Evolutionary conservation across 2,329 filamentous ascomycete species (phyloP), one percentile per base, ranked within the genome.

Genomic region (Rutstroemia sp.): DNA sequence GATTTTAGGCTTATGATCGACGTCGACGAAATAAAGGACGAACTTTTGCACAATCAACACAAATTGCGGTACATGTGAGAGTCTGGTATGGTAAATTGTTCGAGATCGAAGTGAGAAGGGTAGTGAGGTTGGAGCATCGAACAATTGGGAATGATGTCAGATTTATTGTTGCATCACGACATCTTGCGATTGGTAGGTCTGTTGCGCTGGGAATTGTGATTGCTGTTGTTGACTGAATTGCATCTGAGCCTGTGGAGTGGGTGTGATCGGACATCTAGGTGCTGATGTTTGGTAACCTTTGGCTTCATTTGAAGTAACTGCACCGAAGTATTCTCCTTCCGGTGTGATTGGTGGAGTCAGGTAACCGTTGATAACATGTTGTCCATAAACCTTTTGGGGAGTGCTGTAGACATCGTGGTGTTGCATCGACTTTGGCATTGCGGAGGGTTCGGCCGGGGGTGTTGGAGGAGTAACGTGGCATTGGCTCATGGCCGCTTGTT

Each of bases 261-360:
- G 83, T 2, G 83, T 86, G 45, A 84, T 79, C 0, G 83, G 83
- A 64, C 81, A 84, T 54, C 82, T 75, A 25, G 66, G 67, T 27
- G 58, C 61, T 40, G 52, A 54, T 54, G 63, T 57, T 50, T 65
- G 61, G 42, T 65, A 68, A 16, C 60, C 56, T 42, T 65, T 65
- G 16, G 60, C 57, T 30, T 67, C 62, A 38, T 65, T 63, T 23
- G 60, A 61, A 47, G 63, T 46, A 19, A 19, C 52, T 45, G 48
- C 57, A 5, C 64, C 47, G 49, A 83, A 83, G 63, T 75, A 76
- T 51, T 80, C 76, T 7, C 83, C 81, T 60, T 92, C 89, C 4
- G 89, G 89, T 0, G 89, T 94, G 69, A 94, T 92, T 1, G 89
- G 89, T 25, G 89, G 89, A 16, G 89, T 94, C 63, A 92, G 80